Percentiles rank a stretch among this genome's conserved stretches.
phyloP scores from a whole-genome alignment of 208 protist genomes.

The Trypanosoma theileri region DNA sequence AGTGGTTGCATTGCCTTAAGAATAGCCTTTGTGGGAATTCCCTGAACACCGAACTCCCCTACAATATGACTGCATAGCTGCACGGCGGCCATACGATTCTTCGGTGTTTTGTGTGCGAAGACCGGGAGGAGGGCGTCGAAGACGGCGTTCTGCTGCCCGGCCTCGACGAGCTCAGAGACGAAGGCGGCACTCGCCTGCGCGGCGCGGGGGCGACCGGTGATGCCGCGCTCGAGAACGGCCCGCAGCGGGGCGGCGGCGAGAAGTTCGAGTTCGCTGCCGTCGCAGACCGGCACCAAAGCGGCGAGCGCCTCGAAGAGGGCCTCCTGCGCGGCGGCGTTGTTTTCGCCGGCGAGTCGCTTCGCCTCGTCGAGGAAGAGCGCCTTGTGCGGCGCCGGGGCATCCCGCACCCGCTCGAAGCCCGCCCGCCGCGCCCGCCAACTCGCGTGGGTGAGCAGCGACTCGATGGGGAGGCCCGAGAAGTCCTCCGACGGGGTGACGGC shows the following conservation, averaged over 20 bases:
- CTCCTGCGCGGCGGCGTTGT: slow-evolving; percentile 65
- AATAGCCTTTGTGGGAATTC: slow-evolving; percentile 64
- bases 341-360: slow-evolving; percentile 41
- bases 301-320: slow-evolving; percentile 57
- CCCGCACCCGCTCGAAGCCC: slow-evolving; percentile 54
- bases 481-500: slow-evolving; percentile 33
- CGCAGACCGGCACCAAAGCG: slow-evolving; percentile 41
- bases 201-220: slow-evolving; percentile 73
- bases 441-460: slow-evolving; percentile 49
- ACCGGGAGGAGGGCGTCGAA: slow-evolving; percentile 47
- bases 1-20: slow-evolving; percentile 77
- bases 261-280: slow-evolving; percentile 35
- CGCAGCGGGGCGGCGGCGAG: slow-evolving; percentile 42
- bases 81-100: slow-evolving; percentile 52
- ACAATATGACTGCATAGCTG: slow-evolving; percentile 62
- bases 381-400: slow-evolving; percentile 32
- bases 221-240: slow-evolving; percentile 69
- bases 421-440: slow-evolving; percentile 82
- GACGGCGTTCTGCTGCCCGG: slow-evolving; percentile 44
- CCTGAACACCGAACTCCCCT: slow-evolving; percentile 60
- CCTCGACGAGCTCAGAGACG: slow-evolving; percentile 46
- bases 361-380: slow-evolving; percentile 40
- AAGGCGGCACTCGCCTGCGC: slow-evolving; percentile 48
- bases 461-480: slow-evolving; percentile 48
- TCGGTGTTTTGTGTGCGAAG: slow-evolving; percentile 63